phyloP scores from a whole-genome alignment of 2,329 filamentous ascomycete species.

The Fonsecaea nubica region DNA sequence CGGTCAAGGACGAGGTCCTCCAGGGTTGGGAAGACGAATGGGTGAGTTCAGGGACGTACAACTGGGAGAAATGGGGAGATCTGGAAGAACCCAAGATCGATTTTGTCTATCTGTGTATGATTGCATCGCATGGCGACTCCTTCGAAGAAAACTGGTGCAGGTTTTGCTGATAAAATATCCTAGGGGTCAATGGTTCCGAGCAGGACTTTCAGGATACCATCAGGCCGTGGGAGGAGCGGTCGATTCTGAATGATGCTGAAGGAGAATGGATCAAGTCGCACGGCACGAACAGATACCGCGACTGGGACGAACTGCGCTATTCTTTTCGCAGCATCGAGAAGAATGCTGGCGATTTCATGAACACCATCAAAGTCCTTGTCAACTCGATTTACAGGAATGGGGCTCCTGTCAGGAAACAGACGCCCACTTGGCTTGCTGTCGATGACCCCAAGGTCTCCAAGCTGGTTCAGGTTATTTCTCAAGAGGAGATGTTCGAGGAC shows the following conservation, averaged over 20 bases:
- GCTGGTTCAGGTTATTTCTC: conserved; percentile 30
- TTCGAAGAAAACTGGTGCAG: no score
- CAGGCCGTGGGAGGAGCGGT: conserved; percentile 28
- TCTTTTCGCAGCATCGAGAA: conserved; percentile 32
- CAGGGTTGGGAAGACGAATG: conserved; percentile 37
- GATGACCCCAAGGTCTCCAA: conserved; percentile 22
- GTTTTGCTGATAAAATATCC: neutral
- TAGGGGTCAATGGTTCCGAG: conserved; percentile 36
- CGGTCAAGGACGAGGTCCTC: conserved; percentile 29
- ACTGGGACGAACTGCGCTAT: conserved; percentile 36
- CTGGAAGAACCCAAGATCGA: conserved; percentile 34
- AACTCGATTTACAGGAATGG: conserved; percentile 29
- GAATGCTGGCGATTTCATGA: conserved; percentile 30
- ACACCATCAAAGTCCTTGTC: conserved; percentile 35
- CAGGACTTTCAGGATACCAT: conserved; percentile 31
- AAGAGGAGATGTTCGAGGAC: conserved; percentile 35
- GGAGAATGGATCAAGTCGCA: conserved; percentile 34
- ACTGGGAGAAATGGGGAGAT: conserved; percentile 29
- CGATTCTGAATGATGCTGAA: conserved; percentile 31
- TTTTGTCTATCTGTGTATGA: conserved; percentile 35
- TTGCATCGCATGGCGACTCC: neutral
- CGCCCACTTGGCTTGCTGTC: conserved; percentile 30
- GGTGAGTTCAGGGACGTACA: conserved; percentile 29
- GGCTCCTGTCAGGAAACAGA: conserved; percentile 24
- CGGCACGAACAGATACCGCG: conserved; percentile 34